These are phyloP conservation scores for Zygoascus flipseniorum DNA, from an alignment of 805 yeast genomes.

Conservation along the genomic window DNA sequence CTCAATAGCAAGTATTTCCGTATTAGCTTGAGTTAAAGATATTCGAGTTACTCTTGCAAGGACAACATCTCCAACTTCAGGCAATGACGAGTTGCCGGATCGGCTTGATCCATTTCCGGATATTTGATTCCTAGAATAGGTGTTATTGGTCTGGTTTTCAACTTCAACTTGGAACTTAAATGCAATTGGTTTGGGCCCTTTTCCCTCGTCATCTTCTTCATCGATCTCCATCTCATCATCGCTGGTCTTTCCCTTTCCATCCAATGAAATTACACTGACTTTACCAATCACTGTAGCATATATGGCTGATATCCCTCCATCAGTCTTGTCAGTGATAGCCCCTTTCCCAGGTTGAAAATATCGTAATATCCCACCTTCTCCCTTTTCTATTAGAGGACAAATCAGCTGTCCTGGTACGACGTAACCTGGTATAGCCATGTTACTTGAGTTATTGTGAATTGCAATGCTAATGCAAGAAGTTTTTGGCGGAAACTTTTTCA, in stretches of 20 bases:
- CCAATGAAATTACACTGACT: slow-evolving; percentile 27
- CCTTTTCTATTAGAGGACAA: slow-evolving; percentile 38
- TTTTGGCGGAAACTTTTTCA: neutral
- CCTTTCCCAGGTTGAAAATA: slow-evolving; percentile 61
- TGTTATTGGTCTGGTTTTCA: slow-evolving; percentile 19
- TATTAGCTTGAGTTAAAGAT: slow-evolving; percentile 59
- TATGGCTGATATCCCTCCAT: slow-evolving; percentile 12
- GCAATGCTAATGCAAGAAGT: neutral
- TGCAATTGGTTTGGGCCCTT: slow-evolving; percentile 1
- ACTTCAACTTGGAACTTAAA: slow-evolving; percentile 17
- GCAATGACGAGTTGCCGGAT: slow-evolving; percentile 34
- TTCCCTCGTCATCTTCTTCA: slow-evolving; percentile 16
- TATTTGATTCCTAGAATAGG: slow-evolving; percentile 11
- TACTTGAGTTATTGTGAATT: neutral
- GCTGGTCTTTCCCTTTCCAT: slow-evolving; percentile 6
- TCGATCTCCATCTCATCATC: slow-evolving; percentile 18
- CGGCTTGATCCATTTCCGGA: slow-evolving; percentile 13
- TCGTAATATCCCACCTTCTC: slow-evolving; percentile 27
- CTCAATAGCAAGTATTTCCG: slow-evolving; percentile 68
- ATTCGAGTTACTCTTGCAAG: slow-evolving; percentile 65
- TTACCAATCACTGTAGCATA: slow-evolving; percentile 56
- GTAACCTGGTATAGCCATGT: slow-evolving; percentile 33
- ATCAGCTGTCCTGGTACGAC: slow-evolving; percentile 81
- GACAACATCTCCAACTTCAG: slow-evolving; percentile 79
- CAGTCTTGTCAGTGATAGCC: slow-evolving; percentile 35